Conservation (phyloP, 73 alveolate genomes). For the Symbiodinium pilosum region DNA sequence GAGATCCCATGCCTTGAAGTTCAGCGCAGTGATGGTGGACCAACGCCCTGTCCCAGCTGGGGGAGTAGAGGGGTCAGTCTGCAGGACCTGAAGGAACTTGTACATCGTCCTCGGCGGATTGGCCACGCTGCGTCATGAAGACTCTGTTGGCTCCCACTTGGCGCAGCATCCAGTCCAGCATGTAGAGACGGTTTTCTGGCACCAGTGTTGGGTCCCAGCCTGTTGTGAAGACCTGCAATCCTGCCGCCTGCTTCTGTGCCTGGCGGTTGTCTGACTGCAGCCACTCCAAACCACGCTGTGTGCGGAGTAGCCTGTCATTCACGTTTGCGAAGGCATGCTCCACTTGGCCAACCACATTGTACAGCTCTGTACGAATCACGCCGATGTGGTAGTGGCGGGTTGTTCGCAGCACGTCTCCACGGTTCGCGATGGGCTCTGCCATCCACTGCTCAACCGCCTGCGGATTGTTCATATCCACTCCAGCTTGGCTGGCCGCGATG, state of each 20-base stretch:
- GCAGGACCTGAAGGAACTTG: neutral
- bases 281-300: neutral
- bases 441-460: too few species aligned
- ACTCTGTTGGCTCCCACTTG: neutral
- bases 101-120: neutral
- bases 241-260: conserved; percentile 25
- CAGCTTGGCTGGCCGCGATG: too few species aligned
- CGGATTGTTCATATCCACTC: too few species aligned
- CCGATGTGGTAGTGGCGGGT: neutral
- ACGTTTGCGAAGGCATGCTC: neutral
- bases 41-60: neutral
- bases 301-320: conserved; percentile 2
- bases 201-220: neutral
- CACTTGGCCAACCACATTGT: conserved; percentile 20
- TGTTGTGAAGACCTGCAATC: neutral
- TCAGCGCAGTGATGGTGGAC: neutral
- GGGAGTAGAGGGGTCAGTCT: neutral
- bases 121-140: conserved; percentile 2
- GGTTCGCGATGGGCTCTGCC: too few species aligned
- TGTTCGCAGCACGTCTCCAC: too few species aligned
- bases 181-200: neutral
- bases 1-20: neutral
- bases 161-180: conserved; percentile 11
- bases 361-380: conserved; percentile 30
- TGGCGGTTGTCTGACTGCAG: neutral